These are phyloP conservation scores for Ophiostoma sp. DNA, from an alignment of 2,329 filamentous ascomycete genomes.

Conservation along the genomic window DNA sequence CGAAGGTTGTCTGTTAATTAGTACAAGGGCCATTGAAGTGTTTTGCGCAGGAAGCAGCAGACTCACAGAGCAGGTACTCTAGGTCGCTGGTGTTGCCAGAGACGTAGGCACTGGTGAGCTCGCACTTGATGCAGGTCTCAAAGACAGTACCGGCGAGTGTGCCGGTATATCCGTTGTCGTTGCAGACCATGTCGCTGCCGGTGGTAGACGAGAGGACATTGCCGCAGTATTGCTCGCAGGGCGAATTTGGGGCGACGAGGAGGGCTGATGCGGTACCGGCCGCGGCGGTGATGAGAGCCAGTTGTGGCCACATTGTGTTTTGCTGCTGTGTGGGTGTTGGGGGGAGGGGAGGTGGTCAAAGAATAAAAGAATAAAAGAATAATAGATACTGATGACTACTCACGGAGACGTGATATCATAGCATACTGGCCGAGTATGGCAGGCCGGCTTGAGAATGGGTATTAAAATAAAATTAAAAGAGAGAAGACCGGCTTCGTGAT, in stretches of 20 bases:
- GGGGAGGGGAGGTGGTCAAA: not conserved
- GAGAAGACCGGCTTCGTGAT: not conserved
- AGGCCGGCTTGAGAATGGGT: too few species aligned
- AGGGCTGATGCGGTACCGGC: slow-evolving; percentile 32
- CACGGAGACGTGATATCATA: not conserved
- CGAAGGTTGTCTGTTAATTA: slow-evolving; percentile 40
- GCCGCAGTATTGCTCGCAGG: slow-evolving; percentile 48
- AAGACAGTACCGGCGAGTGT: slow-evolving; percentile 41
- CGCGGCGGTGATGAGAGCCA: slow-evolving; percentile 27
- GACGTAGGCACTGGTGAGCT: slow-evolving; percentile 42
- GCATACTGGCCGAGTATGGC: too few species aligned
- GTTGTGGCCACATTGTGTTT: slow-evolving; percentile 20
- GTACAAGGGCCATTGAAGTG: not conserved
- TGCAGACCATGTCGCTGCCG: slow-evolving; percentile 46
- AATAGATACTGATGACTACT: too few species aligned
- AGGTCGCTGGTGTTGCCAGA: slow-evolving; percentile 40
- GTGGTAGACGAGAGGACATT: slow-evolving; percentile 47
- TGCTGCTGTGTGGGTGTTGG: not conserved
- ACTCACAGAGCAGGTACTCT: slow-evolving; percentile 40
- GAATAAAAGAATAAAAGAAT: not conserved
- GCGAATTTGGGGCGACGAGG: slow-evolving; percentile 43
- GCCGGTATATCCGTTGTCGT: slow-evolving; percentile 38
- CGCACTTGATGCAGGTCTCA: slow-evolving; percentile 44
- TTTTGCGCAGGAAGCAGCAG: not conserved
- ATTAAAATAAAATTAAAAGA: not conserved